Base-by-base conservation (phyloP, 768 basidiomycete species). In the Crepidotus variabilis region DNA sequence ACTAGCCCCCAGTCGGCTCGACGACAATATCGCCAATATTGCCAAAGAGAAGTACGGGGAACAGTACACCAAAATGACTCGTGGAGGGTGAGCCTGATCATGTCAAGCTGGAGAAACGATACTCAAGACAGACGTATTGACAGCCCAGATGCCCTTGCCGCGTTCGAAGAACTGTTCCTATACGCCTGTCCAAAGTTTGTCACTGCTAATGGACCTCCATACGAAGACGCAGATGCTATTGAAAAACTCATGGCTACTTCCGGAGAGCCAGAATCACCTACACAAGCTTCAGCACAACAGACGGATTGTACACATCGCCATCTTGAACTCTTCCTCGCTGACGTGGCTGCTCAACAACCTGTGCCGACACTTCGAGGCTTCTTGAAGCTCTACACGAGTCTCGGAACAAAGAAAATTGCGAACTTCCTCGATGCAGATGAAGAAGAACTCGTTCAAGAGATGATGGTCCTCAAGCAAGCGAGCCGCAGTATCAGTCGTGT, bases 131-230 rank as follows among this genome's bases (percentile, higher is more conserved):
- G 54, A 51, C 24, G 9, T 39, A 24, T 50, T 52, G 20, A 52
- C 32, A 53, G 35, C 35, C 33, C 58, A 36, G 57, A 94, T 54
- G 85, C 88, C 16, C 73, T 92, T 51, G 75, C 85, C 21, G 88
- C 89, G 2, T 95, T 89, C 72, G 88, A 93, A 70, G 94, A 98
- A 70, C 87, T 98, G 53, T 99, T 94, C 81, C 73, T 91, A 7
- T 92, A 91, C 57, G 92, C 96, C 20, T 95, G 94, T 70, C 97
- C 97, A 2, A 96, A 97, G 70, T 98, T 98, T 77, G 95, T 99
- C 71, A 84, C 84, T 16, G 94, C 95, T 60, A 96, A 94, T 69
- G 85, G 94, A 13, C 95, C 95, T 2, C 94, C 94, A 4, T 97
- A 96, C 73, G 90, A 96, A 35, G 91, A 95, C 65, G 71, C 84